phyloP scores from a whole-genome alignment of 2,329 filamentous ascomycete genomes.

The Penicillium oxalicum region DNA sequence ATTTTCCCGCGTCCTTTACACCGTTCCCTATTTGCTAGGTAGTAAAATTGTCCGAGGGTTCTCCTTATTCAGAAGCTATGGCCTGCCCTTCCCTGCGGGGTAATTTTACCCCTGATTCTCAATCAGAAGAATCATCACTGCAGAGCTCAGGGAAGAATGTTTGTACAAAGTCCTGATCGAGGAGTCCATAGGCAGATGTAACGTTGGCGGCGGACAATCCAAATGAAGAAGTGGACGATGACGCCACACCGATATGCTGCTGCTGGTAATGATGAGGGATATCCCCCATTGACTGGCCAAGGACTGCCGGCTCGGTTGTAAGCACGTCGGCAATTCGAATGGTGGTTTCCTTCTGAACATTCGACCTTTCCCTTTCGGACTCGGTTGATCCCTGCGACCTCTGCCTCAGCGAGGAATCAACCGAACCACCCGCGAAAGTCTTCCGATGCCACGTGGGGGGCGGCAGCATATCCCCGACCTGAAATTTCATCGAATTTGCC shows the following conservation, averaged over 20 bases:
- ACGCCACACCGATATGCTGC: no score
- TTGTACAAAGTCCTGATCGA: neutral
- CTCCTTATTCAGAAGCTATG: no score
- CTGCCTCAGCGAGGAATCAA: neutral
- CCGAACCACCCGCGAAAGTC: conserved; percentile 1
- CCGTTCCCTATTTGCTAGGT: no score
- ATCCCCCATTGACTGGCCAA: no score
- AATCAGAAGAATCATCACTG: neutral
- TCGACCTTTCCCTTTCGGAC: neutral
- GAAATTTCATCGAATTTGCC: conserved; percentile 13
- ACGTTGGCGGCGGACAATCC: neutral
- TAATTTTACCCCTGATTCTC: neutral
- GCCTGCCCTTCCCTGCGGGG: no score
- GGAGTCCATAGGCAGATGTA: neutral
- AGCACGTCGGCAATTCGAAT: no score
- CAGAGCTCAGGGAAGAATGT: neutral
- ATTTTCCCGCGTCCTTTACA: no score
- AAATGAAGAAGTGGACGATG: neutral
- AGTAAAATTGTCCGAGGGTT: no score
- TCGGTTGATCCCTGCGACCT: neutral
- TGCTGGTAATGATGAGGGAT: no score
- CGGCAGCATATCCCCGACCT: conserved; percentile 5
- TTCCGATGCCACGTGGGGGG: conserved; percentile 8
- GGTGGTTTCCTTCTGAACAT: no score
- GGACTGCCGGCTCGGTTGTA: no score